phyloP scores from a whole-genome alignment of 1,284 basidiomycete species.

The Ceratobasidium sp. region DNA sequence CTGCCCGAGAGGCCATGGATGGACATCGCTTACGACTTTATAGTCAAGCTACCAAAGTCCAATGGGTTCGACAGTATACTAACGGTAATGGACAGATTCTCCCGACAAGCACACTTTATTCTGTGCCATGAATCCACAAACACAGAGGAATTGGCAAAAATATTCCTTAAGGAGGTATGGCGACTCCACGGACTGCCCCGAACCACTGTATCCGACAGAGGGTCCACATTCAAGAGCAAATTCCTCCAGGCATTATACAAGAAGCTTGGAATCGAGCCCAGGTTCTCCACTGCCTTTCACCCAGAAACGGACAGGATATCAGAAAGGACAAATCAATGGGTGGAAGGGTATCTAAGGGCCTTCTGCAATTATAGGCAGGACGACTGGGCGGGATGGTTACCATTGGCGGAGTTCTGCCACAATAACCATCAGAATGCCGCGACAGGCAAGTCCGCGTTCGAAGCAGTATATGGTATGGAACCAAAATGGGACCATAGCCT shows the following conservation, averaged over 20 bases:
- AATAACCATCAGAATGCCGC: conserved; percentile 30
- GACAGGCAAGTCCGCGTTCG: conserved; percentile 36
- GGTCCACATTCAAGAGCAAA: conserved; percentile 50
- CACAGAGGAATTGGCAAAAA: conserved; percentile 41
- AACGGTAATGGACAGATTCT: conserved; percentile 58
- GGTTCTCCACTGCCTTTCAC: conserved; percentile 53
- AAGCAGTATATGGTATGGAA: conserved; percentile 20
- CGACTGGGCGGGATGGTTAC: too few relatives aligned
- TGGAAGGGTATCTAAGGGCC: too few relatives aligned
- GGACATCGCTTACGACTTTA: conserved; percentile 60
- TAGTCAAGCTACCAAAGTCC: conserved; percentile 57
- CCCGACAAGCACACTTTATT: conserved; percentile 58
- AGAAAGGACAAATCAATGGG: too few relatives aligned
- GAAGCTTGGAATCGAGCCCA: conserved; percentile 53
- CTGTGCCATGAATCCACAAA: conserved; percentile 49
- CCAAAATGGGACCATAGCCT: too few relatives aligned
- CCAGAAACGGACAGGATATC: conserved; percentile 50
- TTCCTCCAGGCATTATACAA: conserved; percentile 51
- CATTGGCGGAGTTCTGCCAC: too few relatives aligned
- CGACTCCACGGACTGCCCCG: conserved; percentile 48
- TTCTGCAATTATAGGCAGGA: too few relatives aligned
- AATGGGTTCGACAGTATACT: conserved; percentile 56
- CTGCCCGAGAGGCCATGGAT: conserved; percentile 56
- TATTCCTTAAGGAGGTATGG: conserved; percentile 48
- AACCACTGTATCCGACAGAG: conserved; percentile 53